Conservation (phyloP, 371 early-diverging fungal species). For the Mucor piriformis region DNA sequence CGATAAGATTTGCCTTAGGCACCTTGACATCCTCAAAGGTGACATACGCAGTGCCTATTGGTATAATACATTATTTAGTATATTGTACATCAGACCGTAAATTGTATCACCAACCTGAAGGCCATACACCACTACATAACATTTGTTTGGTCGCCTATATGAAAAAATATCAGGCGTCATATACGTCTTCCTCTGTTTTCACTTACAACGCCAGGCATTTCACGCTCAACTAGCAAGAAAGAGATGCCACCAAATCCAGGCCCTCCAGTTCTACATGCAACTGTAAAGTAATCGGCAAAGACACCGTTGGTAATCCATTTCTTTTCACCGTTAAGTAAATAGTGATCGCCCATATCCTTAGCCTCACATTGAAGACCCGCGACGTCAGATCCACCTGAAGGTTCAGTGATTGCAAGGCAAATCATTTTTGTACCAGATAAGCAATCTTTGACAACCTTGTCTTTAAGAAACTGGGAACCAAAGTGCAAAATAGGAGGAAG, state of each 20-base stretch:
- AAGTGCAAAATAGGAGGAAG: conserved; percentile 71
- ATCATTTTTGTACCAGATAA: conserved; percentile 67
- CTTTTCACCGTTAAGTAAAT: conserved; percentile 73
- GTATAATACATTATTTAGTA: background rate
- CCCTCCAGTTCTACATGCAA: conserved; percentile 71
- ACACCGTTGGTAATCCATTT: conserved; percentile 87
- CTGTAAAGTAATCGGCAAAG: conserved; percentile 72
- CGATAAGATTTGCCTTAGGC: conserved; percentile 78
- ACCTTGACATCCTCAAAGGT: conserved; percentile 84
- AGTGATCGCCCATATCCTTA: conserved; percentile 67
- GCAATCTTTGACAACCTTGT: conserved; percentile 60
- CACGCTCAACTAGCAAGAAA: conserved; percentile 70
- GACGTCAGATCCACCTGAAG: conserved; percentile 78
- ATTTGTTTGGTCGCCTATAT: conserved; percentile 68
- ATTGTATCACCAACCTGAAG: conserved; percentile 54
- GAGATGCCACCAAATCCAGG: conserved; percentile 80
- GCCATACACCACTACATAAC: conserved; percentile 82
- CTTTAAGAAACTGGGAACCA: conserved; percentile 62
- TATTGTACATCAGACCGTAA: background rate
- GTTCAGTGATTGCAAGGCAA: conserved; percentile 72
- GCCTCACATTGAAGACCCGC: conserved; percentile 80
- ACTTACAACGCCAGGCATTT: conserved; percentile 70
- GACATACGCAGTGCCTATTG: conserved; percentile 55
- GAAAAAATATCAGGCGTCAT: background rate
- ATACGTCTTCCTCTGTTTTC: background rate